Conservation (phyloP, 257 asterid genomes). For the Plantago major region DNA sequence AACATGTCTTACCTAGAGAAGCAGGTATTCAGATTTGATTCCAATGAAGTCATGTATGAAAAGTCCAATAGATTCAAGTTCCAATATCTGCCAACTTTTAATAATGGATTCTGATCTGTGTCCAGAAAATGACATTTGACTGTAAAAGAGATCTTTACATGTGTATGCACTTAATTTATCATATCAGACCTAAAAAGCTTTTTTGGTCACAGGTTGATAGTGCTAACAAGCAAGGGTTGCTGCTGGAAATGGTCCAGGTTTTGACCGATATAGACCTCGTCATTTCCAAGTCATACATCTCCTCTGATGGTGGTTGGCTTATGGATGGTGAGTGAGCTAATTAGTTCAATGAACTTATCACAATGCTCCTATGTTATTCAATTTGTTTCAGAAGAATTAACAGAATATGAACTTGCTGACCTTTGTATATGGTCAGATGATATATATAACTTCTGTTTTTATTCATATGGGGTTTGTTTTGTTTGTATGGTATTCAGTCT, state of each 20-base stretch:
- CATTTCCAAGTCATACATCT: slow-evolving; percentile 80
- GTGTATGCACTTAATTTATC: slow-evolving; percentile 10
- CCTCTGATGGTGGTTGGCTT: slow-evolving; percentile 95
- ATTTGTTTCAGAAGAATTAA: neutral
- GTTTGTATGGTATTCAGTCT: slow-evolving; percentile 46
- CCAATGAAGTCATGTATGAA: neutral
- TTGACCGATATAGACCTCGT: slow-evolving; percentile 80
- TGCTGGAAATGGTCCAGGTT: slow-evolving; percentile 92
- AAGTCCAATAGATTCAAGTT: slow-evolving; percentile 6
- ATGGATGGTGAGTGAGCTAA: slow-evolving; percentile 71
- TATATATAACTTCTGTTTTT: slow-evolving; percentile 4
- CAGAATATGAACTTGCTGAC: slow-evolving; percentile 12
- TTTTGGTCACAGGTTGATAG: slow-evolving; percentile 65
- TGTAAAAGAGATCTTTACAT: slow-evolving; percentile 22
- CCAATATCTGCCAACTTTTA: neutral
- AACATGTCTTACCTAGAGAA: no score
- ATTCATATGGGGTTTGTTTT: slow-evolving; percentile 15
- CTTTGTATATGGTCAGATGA: neutral
- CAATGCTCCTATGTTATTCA: neutral
- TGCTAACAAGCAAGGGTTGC: slow-evolving; percentile 77
- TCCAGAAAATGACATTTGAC: slow-evolving; percentile 24
- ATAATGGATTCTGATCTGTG: neutral
- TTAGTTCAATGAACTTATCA: neutral
- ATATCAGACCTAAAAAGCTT: neutral
- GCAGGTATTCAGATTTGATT: no score